Base-by-base conservation (phyloP, 1,139 yeast species). In the Wickerhamomyces sp. region DNA sequence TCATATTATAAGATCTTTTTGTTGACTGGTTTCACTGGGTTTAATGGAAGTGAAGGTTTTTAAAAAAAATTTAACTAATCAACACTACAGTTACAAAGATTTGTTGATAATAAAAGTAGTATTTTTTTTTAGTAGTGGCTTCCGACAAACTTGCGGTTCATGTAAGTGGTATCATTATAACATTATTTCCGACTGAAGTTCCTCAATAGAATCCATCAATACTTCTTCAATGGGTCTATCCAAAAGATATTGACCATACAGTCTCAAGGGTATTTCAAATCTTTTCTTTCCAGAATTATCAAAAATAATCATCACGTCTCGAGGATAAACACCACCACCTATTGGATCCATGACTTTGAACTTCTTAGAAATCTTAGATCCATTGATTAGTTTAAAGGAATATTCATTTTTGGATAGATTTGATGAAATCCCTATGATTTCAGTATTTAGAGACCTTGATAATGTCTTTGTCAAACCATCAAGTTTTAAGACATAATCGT, bases 1-100 rank as follows among this genome's bases (percentile, higher is more conserved):
- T 71, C 73, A 10, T 84, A 82, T 59, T 80, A 76, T 57, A 81
- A 79, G 57, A 68, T 79, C 40, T 83, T 84, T 59, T 58, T 84
- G 44, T 63, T 84, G 41, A 69, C 84, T n/a, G 88, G 89, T 0
- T 84, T 84, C 57, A 73, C 80, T 15, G 89, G 90, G n/a, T 84
- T 84, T 61, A 84, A 84, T 51, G 90, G 90, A 32, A 63, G 71
- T 10, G 87, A 80, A 49, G 86, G 85, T 0, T 56, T 56, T 40
- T 55, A 43, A 18, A 18, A 18, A 4, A 5, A 18, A 18, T 18
- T 18, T 5, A 4, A 18, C 23, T 18, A 18, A 18, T 18, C 23
- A 18, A 18, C 23, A 18, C 23, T 18, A n/a, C n/a, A 4, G 23
- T 18, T 18, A 18, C 23, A 18, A 18, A 18, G 13, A 2, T 10